Evolutionary conservation across 768 basidiomycete genomes (phyloP).

Genomic region (Fomitopsis pulvina): DNA sequence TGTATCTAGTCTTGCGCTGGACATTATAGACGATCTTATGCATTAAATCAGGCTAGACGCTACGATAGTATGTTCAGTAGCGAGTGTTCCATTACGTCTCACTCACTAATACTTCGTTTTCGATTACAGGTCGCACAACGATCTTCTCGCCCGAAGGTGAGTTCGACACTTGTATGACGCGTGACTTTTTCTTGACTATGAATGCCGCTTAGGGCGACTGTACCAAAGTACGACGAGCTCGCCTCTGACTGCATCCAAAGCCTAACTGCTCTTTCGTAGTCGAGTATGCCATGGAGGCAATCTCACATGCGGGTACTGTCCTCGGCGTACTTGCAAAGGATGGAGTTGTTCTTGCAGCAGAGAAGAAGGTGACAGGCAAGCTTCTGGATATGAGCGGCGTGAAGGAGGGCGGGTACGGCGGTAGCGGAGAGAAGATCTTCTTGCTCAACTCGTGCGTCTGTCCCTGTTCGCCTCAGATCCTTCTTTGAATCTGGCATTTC

Average conservation of each 20-base stretch:
- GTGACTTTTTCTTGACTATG: background rate
- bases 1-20: background rate
- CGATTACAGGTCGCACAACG: conserved; percentile 76
- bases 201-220: conserved; percentile 78
- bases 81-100: background rate
- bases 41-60: conserved; percentile 67
- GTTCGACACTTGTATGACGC: conserved; percentile 1
- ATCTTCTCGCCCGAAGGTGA: conserved; percentile 98
- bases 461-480: background rate
- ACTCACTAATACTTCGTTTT: conserved; percentile 11
- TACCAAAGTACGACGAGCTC: conserved; percentile 69
- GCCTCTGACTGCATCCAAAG: conserved; percentile 2
- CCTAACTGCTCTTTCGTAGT: conserved; percentile 40
- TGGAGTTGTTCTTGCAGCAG: conserved; percentile 86
- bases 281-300: conserved; percentile 99
- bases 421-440: conserved; percentile 98
- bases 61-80: conserved; percentile 74
- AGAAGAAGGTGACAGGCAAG: conserved; percentile 99
- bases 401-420: conserved; percentile 87
- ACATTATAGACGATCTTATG: background rate
- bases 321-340: conserved; percentile 89
- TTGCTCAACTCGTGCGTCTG: conserved; percentile 76
- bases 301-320: conserved; percentile 92
- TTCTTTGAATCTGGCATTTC: background rate
- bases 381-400: conserved; percentile 84